Base-by-base conservation (phyloP, 139 green algal species). In the Tetradesmus lagerheimii region DNA sequence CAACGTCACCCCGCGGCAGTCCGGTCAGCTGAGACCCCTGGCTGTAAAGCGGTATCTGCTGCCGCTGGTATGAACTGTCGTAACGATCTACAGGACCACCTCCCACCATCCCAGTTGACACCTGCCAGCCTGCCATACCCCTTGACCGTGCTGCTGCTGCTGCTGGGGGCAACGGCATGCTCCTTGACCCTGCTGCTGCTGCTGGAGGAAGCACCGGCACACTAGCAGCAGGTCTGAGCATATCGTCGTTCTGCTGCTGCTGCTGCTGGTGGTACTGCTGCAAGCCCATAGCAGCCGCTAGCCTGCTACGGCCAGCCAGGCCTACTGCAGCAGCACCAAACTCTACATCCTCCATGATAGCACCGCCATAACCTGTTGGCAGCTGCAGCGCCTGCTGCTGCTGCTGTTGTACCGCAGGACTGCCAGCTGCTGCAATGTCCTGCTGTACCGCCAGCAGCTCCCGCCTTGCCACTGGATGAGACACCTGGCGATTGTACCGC, bases 61-160 rank as follows among this genome's bases (percentile, higher is more conserved):
- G 39, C 78, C 38, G 39, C 16, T 62, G 39, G 78, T 37, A 11
- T 34, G 37, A 15, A 31, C 82, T 79, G 82, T 45, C 82, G 38
- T 18, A 74, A 18, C 35, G 16, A 3, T 29, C 14, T 23, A 29
- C 23, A 18, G 35, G 2, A 18, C 4, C 14, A 4, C 38, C 39
- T 18, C 37, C 62, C 20, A 57, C 27, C 20, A 88, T 81, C 5
- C 83, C 83, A 35, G 83, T 88, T 64, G 83, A 88, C 6, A 88
- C 83, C 38, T 81, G 83, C 83, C 83, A 88, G 64, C 64, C 83
- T 20, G 45, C 64, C 78, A 34, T 12, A 8, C 20, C 34, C 25
- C 20, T 34, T 83, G 38, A 9, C 41, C 29, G 18, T 83, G 23
- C 35, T 82, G 35, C 14, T 83, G 76, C 76, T 83, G 76, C 38